Evolutionary conservation across 306 rosid species (phyloP), one percentile per base, ranked within the genome.

Genomic region (Quercus glauca): DNA sequence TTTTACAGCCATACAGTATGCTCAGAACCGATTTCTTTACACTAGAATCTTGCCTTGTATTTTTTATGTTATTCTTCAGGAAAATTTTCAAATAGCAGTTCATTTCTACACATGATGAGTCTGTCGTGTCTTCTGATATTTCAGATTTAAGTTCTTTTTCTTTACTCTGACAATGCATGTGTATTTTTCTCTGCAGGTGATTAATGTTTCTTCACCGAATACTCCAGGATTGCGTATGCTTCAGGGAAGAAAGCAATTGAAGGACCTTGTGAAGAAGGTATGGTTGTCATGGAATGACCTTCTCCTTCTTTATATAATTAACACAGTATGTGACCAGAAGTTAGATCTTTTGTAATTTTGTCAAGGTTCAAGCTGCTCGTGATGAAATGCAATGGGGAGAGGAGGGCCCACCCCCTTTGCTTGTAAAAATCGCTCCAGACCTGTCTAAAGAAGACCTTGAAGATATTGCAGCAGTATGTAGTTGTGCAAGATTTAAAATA

Each of bases 311-410:
- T 56, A 58, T 74, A 41, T 77, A 9, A 65, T 74, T 80, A 60
- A 57, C 76, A 13, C 63, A 6, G 76, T 45, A 58, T 85, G 81
- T 31, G 10, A 4, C 51, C 71, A 80, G 55, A 56, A 19, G 49
- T 83, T 82, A 74, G 80, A 83, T 83, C 74, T 45, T 41, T 41
- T 26, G 67, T 55, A 63, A 74, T 69, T 37, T 81, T 60, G 18
- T 88, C 71, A 74, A 95, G 99, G 90, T 95, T 83, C 99, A 95
- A 76, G 98, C 95, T 67, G 98, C 99, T 77, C 93, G 99, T 71
- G 96, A 95, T 84, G 99, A 95, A 83, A 95, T 95, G 99, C 99
- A 95, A 89, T 95, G 98, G 99, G 99, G 97, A 35, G 99, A 95
- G 82, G 99, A 95, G 88, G 99, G 99, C 29, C 97, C 97, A 63